Percentiles rank a stretch among this genome's conserved stretches.
Conservation (phyloP, 192 early-diverging fungal species). For the Coemansia sp. region DNA sequence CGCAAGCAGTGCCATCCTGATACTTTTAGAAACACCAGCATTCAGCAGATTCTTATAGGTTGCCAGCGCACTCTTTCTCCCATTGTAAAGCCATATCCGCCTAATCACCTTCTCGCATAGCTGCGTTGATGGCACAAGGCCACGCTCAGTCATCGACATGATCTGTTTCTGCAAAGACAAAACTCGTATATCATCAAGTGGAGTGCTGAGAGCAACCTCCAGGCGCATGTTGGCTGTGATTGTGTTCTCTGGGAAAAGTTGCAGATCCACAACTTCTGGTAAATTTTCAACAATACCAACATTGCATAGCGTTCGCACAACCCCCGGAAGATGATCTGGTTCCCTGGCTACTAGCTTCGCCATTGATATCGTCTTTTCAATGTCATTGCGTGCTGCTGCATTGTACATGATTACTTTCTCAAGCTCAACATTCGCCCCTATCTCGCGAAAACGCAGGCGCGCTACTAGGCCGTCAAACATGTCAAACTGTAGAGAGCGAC, state of each 20-base stretch:
- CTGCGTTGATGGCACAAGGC: constrained; percentile 28
- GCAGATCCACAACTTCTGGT: constrained; percentile 7
- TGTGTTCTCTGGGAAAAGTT: constrained; percentile 32
- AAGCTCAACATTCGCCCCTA: constrained; percentile 7
- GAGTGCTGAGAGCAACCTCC: constrained; percentile 11
- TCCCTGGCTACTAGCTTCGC: constrained; percentile 2
- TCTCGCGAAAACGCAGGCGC: constrained; percentile 16
- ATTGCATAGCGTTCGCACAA: constrained; percentile 18
- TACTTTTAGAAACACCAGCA: constrained; percentile 19
- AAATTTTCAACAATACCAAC: neutral
- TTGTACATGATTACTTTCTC: constrained; percentile 24
- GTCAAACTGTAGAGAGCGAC: constrained; percentile 24
- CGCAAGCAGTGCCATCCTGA: constrained; percentile 10
- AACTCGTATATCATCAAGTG: neutral
- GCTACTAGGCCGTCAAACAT: constrained; percentile 39
- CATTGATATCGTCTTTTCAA: constrained; percentile 5
- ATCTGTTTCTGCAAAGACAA: constrained; percentile 3
- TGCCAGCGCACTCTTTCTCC: constrained; percentile 16
- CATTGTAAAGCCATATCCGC: constrained; percentile 17
- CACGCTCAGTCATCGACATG: constrained; percentile 16
- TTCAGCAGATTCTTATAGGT: constrained; percentile 16
- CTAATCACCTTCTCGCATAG: constrained; percentile 7
- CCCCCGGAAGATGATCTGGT: constrained; percentile 3
- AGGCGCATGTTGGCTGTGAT: constrained; percentile 28
- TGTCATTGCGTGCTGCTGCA: constrained; percentile 16